phyloP scores from a whole-genome alignment of 2,329 filamentous ascomycete genomes.

The Lachnellula occidentalis region DNA sequence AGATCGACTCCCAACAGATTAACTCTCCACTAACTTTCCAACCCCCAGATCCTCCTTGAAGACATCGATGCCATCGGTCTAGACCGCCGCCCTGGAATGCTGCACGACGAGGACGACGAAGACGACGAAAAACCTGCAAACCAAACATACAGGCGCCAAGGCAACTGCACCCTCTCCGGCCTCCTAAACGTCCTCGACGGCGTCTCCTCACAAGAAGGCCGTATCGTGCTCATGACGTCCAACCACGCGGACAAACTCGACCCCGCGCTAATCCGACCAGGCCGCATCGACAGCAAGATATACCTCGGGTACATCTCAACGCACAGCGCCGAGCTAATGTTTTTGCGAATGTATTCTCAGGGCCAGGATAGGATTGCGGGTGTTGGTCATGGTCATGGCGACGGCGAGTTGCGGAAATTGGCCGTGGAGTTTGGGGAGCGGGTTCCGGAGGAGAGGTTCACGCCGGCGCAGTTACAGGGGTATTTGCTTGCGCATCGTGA shows the following conservation, averaged over 20 bases:
- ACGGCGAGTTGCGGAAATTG: slow-evolving; percentile 38
- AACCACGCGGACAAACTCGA: slow-evolving; percentile 94
- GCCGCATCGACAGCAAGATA: slow-evolving; percentile 92
- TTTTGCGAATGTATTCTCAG: neutral
- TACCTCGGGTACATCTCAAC: slow-evolving; percentile 66
- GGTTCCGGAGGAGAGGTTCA: slow-evolving; percentile 43
- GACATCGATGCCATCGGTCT: slow-evolving; percentile 42
- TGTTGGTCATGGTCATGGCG: neutral
- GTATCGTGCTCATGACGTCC: slow-evolving; percentile 93
- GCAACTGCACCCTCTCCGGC: slow-evolving; percentile 70
- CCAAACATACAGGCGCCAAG: neutral
- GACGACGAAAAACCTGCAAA: slow-evolving; percentile 4
- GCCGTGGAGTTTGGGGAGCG: slow-evolving; percentile 48
- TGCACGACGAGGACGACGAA: slow-evolving; percentile 10
- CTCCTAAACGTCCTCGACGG: slow-evolving; percentile 83
- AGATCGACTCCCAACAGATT: no score
- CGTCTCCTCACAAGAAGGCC: slow-evolving; percentile 68
- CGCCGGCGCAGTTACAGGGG: slow-evolving; percentile 45
- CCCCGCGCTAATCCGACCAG: slow-evolving; percentile 83
- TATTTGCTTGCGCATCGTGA: slow-evolving; percentile 35
- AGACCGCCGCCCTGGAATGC: slow-evolving; percentile 23
- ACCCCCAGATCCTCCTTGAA: slow-evolving; percentile 39
- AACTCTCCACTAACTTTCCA: no score
- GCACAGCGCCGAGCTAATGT: neutral
- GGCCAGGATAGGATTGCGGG: no score